Percentiles rank a stretch among this genome's conserved stretches.
Conservation (phyloP, 2,329 filamentous ascomycete species). For the Grosmannia clavigera region DNA sequence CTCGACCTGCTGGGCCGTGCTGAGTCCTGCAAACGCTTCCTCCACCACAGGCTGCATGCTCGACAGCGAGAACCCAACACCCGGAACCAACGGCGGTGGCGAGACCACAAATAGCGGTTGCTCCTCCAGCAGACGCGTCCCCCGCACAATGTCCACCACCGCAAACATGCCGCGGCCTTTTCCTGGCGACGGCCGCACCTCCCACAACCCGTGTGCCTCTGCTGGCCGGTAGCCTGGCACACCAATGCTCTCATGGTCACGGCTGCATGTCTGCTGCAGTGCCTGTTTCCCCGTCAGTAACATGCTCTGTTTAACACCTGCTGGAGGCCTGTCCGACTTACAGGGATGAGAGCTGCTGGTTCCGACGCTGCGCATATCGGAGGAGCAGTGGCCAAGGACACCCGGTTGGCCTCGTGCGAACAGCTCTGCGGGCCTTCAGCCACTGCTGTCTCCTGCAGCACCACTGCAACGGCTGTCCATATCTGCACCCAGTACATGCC, state of each 20-base stretch:
- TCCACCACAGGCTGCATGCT: conserved; percentile 22
- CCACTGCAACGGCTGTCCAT: not conserved
- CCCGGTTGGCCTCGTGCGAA: not conserved
- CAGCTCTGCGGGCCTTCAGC: not conserved
- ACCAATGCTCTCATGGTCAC: not conserved
- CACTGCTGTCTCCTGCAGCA: not conserved
- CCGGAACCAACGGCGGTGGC: conserved; percentile 16
- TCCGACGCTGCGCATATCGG: not conserved
- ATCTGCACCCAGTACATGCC: not conserved
- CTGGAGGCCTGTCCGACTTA: not conserved
- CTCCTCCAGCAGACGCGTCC: conserved; percentile 28
- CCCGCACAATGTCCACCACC: conserved; percentile 18
- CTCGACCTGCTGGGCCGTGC: conserved; percentile 15
- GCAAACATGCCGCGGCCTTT: conserved; percentile 32
- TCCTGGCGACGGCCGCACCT: conserved; percentile 13
- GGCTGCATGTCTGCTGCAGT: not conserved
- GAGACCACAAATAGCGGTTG: conserved; percentile 21
- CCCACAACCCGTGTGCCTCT: conserved; percentile 3
- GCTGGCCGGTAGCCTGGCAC: not conserved
- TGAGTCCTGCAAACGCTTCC: conserved; percentile 8
- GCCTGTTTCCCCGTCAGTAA: too few relatives aligned
- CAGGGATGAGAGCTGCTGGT: not conserved
- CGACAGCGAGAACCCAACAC: conserved; percentile 16
- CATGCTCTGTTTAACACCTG: too few relatives aligned
- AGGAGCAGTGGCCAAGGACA: not conserved